These are phyloP conservation scores for Sistotremastrum niveocremeum DNA, from an alignment of 768 basidiomycete species.

Conservation along the genomic window DNA sequence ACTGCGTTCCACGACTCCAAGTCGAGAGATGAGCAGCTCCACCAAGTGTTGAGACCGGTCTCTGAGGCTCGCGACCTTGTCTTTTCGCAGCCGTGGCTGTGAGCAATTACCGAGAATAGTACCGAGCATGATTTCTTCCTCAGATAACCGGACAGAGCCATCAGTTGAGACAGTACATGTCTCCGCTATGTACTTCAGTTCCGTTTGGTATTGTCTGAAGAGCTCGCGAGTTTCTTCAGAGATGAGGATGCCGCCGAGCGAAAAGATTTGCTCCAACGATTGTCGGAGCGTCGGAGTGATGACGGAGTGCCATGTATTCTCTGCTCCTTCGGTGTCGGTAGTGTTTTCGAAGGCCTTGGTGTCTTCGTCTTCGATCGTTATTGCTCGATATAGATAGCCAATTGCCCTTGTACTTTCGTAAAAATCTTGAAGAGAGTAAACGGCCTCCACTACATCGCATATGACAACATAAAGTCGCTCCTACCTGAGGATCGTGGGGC, in stretches of 20 bases:
- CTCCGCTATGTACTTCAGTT: slow-evolving; percentile 55
- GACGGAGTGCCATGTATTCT: neutral
- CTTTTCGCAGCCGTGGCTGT: slow-evolving; percentile 44
- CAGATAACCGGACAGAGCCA: slow-evolving; percentile 41
- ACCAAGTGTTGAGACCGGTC: neutral
- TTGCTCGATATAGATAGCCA: slow-evolving; percentile 55
- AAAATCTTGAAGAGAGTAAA: slow-evolving; percentile 42
- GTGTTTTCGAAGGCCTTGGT: slow-evolving; percentile 13
- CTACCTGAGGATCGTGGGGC: neutral
- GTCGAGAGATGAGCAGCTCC: slow-evolving; percentile 7
- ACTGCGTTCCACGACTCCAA: slow-evolving; percentile 13
- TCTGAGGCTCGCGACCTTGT: slow-evolving; percentile 11
- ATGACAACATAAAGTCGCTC: neutral
- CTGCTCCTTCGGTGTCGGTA: neutral
- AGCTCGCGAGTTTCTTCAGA: slow-evolving; percentile 19
- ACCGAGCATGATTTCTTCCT: slow-evolving; percentile 65
- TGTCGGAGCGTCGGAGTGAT: slow-evolving; percentile 19
- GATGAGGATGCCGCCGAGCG: slow-evolving; percentile 13
- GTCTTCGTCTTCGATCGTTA: slow-evolving; percentile 29
- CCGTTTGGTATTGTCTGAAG: slow-evolving; percentile 43
- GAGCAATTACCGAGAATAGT: slow-evolving; percentile 60
- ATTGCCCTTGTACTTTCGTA: slow-evolving; percentile 61
- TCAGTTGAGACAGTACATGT: slow-evolving; percentile 52
- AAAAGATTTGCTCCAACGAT: neutral
- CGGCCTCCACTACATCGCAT: slow-evolving; percentile 13